Percentiles rank a stretch among this genome's conserved stretches.
phyloP scores from a whole-genome alignment of 768 basidiomycete genomes.

The Phylloporus scabripes region DNA sequence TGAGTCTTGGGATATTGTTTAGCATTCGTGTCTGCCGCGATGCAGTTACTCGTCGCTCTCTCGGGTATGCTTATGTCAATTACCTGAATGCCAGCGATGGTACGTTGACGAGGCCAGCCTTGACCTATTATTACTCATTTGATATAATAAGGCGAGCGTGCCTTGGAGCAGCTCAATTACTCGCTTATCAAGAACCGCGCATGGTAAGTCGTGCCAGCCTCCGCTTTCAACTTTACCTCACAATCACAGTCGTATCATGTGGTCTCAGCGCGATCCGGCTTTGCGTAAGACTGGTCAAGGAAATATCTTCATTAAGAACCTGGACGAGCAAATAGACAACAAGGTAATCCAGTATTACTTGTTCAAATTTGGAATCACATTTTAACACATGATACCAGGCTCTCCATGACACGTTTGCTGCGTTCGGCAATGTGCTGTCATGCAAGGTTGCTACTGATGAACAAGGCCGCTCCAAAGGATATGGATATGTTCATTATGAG shows the following conservation, averaged over 20 bases:
- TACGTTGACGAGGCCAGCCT: conserved; percentile 31
- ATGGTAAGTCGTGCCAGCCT: conserved; percentile 51
- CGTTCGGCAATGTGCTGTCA: conserved; percentile 96
- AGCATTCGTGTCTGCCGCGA: conserved; percentile 99
- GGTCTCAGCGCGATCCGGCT: conserved; percentile 99
- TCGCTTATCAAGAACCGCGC: conserved; percentile 97
- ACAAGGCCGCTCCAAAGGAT: conserved; percentile 92
- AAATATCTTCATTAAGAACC: conserved; percentile 99
- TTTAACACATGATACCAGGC: conserved; percentile 46
- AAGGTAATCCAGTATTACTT: conserved; percentile 51
- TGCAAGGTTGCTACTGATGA: conserved; percentile 99
- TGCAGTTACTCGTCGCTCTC: conserved; percentile 97
- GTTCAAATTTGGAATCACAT: neutral
- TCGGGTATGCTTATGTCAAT: conserved; percentile 99
- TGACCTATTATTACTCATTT: neutral
- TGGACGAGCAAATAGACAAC: conserved; percentile 96
- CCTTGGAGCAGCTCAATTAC: conserved; percentile 98
- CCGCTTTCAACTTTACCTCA: neutral
- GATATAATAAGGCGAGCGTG: conserved; percentile 74
- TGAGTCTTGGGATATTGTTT: neutral
- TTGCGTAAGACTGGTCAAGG: conserved; percentile 99
- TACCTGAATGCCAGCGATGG: conserved; percentile 95
- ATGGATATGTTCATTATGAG: conserved; percentile 99
- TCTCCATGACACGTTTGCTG: conserved; percentile 98
- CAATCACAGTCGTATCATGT: conserved; percentile 89